Evolutionary conservation across 495 filamentous ascomycete genomes (phyloP), one percentile per base, ranked within the genome.

Genomic region (Hypoxylon intermedium): DNA sequence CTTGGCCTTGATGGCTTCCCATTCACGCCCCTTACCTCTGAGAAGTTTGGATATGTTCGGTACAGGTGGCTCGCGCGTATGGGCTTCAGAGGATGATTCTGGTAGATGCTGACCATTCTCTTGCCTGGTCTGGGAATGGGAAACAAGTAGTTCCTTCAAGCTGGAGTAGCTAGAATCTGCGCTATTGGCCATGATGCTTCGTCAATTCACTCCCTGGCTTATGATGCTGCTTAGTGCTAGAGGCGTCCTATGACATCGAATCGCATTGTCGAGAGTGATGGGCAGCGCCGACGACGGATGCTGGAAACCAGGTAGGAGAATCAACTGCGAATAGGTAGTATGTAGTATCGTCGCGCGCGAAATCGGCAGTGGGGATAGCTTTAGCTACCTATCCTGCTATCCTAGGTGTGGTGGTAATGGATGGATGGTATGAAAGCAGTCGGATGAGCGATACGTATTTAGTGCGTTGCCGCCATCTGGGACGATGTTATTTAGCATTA

Each of bases 1-100:
- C 34, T 75, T 78, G 23, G 70, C 67, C 9, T 67, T 65, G 45
- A 73, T 67, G 45, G 68, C 63, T 49, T 72, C 63, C 75, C 72
- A 71, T 72, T 79, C 69, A 33, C 66, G 71, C 47, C 75, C 73
- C 49, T 75, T 80, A 18, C 66, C 74, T 53, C 75, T 75, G 7
- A 75, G 51, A 7, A 77, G 56, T 31, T 68, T 76, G 18, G 47
- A 44, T 18, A 60, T 15, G 49, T 43, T 60, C 16, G 66, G 66
- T 11, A 63, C 45, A 19, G 58, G 33, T 53, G 51, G 47, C 13
- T 54, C 59, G 20, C 47, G 46, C n/a, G 12, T 12, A 19, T 36
- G 40, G 28, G 19, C 24, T 13, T 67, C 52, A 34, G 59, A 58
- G 11, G 46, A 48, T n/a, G 59, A 60, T 36, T 69, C 66, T 7